Evolutionary conservation across 805 yeast genomes (phyloP).

Genomic region (Candida bentonensis): DNA sequence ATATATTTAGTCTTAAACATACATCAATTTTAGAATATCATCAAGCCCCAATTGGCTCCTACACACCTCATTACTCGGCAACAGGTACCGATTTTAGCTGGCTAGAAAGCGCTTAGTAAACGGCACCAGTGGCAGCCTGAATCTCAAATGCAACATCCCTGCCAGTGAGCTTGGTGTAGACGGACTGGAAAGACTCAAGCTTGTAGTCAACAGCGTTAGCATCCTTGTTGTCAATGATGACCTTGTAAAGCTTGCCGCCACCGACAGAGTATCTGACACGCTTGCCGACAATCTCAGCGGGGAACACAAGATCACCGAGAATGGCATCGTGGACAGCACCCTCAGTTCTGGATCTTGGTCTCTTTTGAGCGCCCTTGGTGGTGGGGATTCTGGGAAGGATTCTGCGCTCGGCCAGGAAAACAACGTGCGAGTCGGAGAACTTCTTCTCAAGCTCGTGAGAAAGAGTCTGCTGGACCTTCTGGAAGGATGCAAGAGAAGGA

Average conservation of each 20-base stretch:
- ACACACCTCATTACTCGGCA: too few relatives aligned
- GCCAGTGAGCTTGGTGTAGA: slow-evolving; percentile 97
- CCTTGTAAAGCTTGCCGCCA: slow-evolving; percentile 97
- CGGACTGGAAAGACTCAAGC: slow-evolving; percentile 98
- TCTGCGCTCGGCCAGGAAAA: slow-evolving; percentile 98
- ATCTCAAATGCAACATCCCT: slow-evolving; percentile 98
- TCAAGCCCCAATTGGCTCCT: too few relatives aligned
- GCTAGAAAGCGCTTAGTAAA: slow-evolving; percentile 17
- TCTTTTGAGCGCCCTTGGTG: slow-evolving; percentile 89
- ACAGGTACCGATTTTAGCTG: too few relatives aligned
- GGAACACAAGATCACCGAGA: slow-evolving; percentile 98
- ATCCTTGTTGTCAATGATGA: slow-evolving; percentile 95
- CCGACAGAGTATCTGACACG: slow-evolving; percentile 98
- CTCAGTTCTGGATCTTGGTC: slow-evolving; percentile 99
- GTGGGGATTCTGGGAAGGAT: slow-evolving; percentile 94
- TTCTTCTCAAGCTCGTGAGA: slow-evolving; percentile 99
- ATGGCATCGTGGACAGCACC: slow-evolving; percentile 97
- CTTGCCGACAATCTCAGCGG: slow-evolving; percentile 98
- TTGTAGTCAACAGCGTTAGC: slow-evolving; percentile 94
- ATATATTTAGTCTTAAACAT: too few relatives aligned
- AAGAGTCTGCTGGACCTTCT: slow-evolving; percentile 80
- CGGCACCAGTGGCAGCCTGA: slow-evolving; percentile 32
- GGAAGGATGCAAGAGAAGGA: slow-evolving; percentile 83
- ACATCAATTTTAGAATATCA: too few relatives aligned
- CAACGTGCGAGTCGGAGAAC: slow-evolving; percentile 99